Percentiles rank a stretch among this genome's conserved stretches.
Conservation (phyloP, 2,329 filamentous ascomycete species). For the Fusarium sulawesiense region DNA sequence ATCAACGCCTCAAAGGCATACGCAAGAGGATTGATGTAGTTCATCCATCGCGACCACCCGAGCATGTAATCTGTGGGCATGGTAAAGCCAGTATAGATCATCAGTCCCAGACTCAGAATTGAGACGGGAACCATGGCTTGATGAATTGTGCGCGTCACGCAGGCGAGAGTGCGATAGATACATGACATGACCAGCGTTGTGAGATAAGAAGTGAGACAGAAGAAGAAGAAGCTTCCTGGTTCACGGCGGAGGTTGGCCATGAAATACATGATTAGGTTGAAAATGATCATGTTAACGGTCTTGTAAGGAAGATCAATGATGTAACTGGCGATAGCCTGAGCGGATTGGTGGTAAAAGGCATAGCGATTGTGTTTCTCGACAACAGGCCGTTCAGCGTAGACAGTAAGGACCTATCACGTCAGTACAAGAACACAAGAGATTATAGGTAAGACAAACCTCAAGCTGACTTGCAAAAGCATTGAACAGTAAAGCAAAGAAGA, state of each 20-base stretch:
- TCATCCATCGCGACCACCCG: slow-evolving; percentile 66
- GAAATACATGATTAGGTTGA: slow-evolving; percentile 66
- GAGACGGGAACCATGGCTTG: slow-evolving; percentile 63
- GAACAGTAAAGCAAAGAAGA: slow-evolving; percentile 65
- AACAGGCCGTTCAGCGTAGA: slow-evolving; percentile 49
- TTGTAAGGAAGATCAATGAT: slow-evolving; percentile 45
- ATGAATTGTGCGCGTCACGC: slow-evolving; percentile 45
- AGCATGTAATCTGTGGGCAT: slow-evolving; percentile 46
- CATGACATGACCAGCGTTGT: slow-evolving; percentile 47
- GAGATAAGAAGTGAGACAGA: slow-evolving; percentile 57
- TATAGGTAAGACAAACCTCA: slow-evolving; percentile 39
- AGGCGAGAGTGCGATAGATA: slow-evolving; percentile 48
- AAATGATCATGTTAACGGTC: slow-evolving; percentile 43
- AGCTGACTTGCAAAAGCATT: slow-evolving; percentile 58
- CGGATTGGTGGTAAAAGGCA: slow-evolving; percentile 51
- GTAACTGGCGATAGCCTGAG: slow-evolving; percentile 46
- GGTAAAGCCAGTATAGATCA: slow-evolving; percentile 59
- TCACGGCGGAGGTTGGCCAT: slow-evolving; percentile 71
- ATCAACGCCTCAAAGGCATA: slow-evolving; percentile 57
- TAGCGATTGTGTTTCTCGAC: slow-evolving; percentile 53
- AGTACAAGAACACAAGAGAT: not conserved
- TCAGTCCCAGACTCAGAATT: slow-evolving; percentile 61
- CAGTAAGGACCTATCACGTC: slow-evolving; percentile 36
- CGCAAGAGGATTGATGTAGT: slow-evolving; percentile 70
- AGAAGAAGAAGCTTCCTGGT: slow-evolving; percentile 71